Percentiles rank a stretch among this genome's conserved stretches.
These are phyloP conservation scores for Huiozyma naganishii DNA, from an alignment of 805 yeast genomes.

Conservation along the genomic window DNA sequence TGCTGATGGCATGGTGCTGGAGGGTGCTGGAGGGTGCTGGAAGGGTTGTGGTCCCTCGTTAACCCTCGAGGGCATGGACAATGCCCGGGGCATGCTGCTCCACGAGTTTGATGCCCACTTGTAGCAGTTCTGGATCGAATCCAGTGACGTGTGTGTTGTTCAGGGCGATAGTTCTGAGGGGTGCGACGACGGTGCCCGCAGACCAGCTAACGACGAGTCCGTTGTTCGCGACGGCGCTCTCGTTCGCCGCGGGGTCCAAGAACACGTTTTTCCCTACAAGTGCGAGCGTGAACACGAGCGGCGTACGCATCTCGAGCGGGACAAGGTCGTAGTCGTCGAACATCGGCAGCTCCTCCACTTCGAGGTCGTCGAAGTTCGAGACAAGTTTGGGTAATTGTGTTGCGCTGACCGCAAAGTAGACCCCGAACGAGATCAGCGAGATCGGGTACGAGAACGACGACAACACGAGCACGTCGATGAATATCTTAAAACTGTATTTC, in stretches of 20 bases:
- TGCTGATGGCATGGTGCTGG: no score
- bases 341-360: constrained; percentile 79
- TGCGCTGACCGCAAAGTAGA: constrained; percentile 70
- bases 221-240: constrained; percentile 78
- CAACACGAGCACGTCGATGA: constrained; percentile 68
- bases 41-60: no score
- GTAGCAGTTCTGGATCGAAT: constrained; percentile 36
- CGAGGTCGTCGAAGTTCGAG: constrained; percentile 53
- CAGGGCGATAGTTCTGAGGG: constrained; percentile 59
- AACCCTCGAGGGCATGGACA: constrained; percentile 36
- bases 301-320: constrained; percentile 43
- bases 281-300: constrained; percentile 68
- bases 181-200: constrained; percentile 56
- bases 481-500: constrained; percentile 66
- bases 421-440: constrained; percentile 67
- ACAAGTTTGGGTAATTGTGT: constrained; percentile 64
- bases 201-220: constrained; percentile 70
- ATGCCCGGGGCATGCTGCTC: constrained; percentile 52
- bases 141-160: constrained; percentile 44
- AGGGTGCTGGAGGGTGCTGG: no score
- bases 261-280: constrained; percentile 54
- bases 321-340: constrained; percentile 81
- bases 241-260: constrained; percentile 82
- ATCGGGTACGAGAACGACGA: constrained; percentile 75
- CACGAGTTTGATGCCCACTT: constrained; percentile 47